phyloP scores from a whole-genome alignment of 2,329 filamentous ascomycete species.

The Stachybotrys echinatus region DNA sequence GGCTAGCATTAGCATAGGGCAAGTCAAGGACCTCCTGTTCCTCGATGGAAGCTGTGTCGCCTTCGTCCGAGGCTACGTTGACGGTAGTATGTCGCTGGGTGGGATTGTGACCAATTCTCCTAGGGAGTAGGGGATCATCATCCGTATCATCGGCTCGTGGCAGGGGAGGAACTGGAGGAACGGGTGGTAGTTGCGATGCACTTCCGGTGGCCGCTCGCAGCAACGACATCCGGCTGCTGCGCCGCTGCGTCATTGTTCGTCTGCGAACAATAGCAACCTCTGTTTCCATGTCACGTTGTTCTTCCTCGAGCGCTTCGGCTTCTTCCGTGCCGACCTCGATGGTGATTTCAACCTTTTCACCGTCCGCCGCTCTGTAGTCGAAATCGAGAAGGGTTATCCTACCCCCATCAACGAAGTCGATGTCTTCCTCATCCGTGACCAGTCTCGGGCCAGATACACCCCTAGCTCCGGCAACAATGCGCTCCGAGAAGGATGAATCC shows the following conservation, averaged over 20 bases:
- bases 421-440: conserved; percentile 63
- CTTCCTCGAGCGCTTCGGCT: conserved; percentile 67
- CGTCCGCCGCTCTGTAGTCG: conserved; percentile 54
- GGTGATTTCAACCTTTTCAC: conserved; percentile 50
- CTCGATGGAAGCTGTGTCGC: conserved; percentile 44
- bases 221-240: conserved; percentile 41
- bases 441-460: conserved; percentile 57
- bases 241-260: conserved; percentile 63
- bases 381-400: conserved; percentile 71
- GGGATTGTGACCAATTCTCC: conserved; percentile 33
- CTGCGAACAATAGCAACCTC: conserved; percentile 76
- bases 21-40: conserved; percentile 61
- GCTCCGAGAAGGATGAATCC: conserved; percentile 42
- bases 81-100: conserved; percentile 8
- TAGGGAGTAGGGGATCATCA: conserved; percentile 49
- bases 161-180: conserved; percentile 24
- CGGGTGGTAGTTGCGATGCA: conserved; percentile 19
- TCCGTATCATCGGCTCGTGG: conserved; percentile 27
- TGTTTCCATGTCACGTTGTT: conserved; percentile 66
- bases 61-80: conserved; percentile 26
- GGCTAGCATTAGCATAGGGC: conserved; percentile 68
- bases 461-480: conserved; percentile 66
- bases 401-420: conserved; percentile 74
- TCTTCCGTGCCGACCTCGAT: conserved; percentile 70
- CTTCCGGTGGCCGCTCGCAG: conserved; percentile 45